These are phyloP conservation scores for Tylopilus rubrobrunneus DNA, from an alignment of 768 basidiomycete genomes.

Conservation along the genomic window DNA sequence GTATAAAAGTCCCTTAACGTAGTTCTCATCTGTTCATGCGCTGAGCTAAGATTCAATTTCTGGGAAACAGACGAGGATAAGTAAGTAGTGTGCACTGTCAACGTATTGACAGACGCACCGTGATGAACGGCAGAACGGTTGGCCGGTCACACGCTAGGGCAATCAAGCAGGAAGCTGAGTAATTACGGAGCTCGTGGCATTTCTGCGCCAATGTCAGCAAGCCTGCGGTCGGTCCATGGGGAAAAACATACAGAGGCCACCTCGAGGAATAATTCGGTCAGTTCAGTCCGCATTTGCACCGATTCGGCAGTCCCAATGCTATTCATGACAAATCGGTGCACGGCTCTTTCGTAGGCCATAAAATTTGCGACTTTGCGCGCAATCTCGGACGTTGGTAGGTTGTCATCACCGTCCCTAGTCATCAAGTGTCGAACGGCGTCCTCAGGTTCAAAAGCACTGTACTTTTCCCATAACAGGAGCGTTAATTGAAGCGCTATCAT, in stretches of 20 bases:
- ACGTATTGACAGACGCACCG: slow-evolving; percentile 10
- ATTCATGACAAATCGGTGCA: slow-evolving; percentile 44
- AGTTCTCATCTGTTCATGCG: slow-evolving; percentile 20
- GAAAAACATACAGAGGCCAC: slow-evolving; percentile 36
- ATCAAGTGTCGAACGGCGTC: slow-evolving; percentile 41
- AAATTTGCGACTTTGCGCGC: slow-evolving; percentile 28
- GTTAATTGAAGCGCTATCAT: slow-evolving; percentile 48
- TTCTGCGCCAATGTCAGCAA: slow-evolving; percentile 29
- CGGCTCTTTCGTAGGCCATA: slow-evolving; percentile 33
- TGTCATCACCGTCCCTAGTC: slow-evolving; percentile 26
- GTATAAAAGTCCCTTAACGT: slow-evolving; percentile 23
- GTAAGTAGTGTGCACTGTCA: background rate
- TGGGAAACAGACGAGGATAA: background rate
- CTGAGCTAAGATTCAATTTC: slow-evolving; percentile 25
- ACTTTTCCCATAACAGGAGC: slow-evolving; percentile 33
- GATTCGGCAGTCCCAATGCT: slow-evolving; percentile 25
- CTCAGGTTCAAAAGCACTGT: slow-evolving; percentile 39
- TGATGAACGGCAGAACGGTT: slow-evolving; percentile 32
- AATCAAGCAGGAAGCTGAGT: slow-evolving; percentile 40
- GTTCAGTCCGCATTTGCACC: slow-evolving; percentile 16
- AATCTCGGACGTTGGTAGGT: slow-evolving; percentile 25
- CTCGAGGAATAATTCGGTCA: slow-evolving; percentile 44
- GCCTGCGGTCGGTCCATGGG: background rate
- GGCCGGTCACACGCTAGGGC: slow-evolving; percentile 39
- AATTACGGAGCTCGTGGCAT: slow-evolving; percentile 45